Conservation (phyloP, 164 flowering plant genomes). For the Umbilicus rupestris region DNA sequence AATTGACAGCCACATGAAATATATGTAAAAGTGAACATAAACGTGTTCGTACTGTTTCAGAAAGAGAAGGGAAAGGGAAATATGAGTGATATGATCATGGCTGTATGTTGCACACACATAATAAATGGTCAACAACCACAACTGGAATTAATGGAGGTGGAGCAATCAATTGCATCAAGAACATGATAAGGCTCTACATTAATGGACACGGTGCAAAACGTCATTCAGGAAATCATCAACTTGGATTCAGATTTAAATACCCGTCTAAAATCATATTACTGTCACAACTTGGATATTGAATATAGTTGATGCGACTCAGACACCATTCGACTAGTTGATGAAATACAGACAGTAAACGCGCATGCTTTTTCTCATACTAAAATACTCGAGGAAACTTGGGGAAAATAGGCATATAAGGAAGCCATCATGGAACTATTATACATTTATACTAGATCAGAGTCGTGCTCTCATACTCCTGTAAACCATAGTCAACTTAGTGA, state of each 20-base stretch:
- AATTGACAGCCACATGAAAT: too few relatives aligned
- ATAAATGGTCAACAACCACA: not conserved
- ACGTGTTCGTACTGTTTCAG: too few relatives aligned
- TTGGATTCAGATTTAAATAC: not conserved
- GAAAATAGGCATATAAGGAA: too few relatives aligned
- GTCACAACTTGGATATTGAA: not conserved
- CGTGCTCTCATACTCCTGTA: not conserved
- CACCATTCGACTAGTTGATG: not conserved
- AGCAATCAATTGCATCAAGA: not conserved
- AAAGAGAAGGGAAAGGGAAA: too few relatives aligned
- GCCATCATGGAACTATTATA: too few relatives aligned
- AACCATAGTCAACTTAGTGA: not conserved
- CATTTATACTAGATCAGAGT: not conserved
- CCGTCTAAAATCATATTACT: not conserved
- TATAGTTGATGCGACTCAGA: not conserved
- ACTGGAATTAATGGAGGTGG: not conserved
- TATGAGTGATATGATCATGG: too few relatives aligned
- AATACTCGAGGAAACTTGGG: too few relatives aligned
- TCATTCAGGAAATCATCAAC: not conserved
- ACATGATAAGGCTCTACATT: not conserved
- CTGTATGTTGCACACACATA: not conserved
- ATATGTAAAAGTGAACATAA: too few relatives aligned
- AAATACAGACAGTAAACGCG: too few relatives aligned
- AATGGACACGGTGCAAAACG: not conserved
- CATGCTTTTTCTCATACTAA: too few relatives aligned